Percentiles rank a stretch among this genome's conserved stretches.
Evolutionary conservation across 1,284 basidiomycete species (phyloP).

Genomic region (Volvariella volvacea): DNA sequence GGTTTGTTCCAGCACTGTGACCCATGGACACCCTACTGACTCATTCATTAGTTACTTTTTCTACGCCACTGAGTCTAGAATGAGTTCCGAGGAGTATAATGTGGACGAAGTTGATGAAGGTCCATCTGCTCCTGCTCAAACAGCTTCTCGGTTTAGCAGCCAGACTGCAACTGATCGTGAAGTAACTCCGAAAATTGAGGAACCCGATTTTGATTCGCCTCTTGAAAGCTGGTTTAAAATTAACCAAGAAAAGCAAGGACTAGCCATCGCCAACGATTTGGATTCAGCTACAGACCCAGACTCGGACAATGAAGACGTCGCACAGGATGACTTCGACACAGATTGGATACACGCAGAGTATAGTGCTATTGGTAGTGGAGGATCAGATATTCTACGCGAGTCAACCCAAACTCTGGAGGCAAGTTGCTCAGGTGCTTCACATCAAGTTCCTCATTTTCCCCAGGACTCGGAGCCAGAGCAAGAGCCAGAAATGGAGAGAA

Average conservation of each 20-base stretch:
- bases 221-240: conserved; percentile 65
- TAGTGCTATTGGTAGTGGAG: no score
- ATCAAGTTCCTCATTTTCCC: conserved; percentile 9
- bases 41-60: conserved; percentile 59
- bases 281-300: conserved; percentile 62
- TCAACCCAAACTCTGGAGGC: conserved; percentile 1
- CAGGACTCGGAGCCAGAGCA: conserved; percentile 9
- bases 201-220: conserved; percentile 30
- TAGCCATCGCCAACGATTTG: conserved; percentile 23
- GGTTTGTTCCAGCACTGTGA: conserved; percentile 35
- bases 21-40: conserved; percentile 3
- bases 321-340: conserved; percentile 35
- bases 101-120: conserved; percentile 29
- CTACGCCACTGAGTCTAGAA: conserved; percentile 47
- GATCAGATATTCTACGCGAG: not conserved
- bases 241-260: conserved; percentile 16
- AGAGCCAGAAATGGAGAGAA: conserved; percentile 21
- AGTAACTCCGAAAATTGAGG: conserved; percentile 16
- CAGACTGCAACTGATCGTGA: conserved; percentile 11
- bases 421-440: conserved; percentile 1
- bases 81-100: conserved; percentile 35
- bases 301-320: conserved; percentile 58
- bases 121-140: conserved; percentile 15
- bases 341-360: conserved; percentile 38
- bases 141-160: conserved; percentile 2